Evolutionary conservation across 1,139 yeast genomes (phyloP).

Genomic region (Hansenula sp.): DNA sequence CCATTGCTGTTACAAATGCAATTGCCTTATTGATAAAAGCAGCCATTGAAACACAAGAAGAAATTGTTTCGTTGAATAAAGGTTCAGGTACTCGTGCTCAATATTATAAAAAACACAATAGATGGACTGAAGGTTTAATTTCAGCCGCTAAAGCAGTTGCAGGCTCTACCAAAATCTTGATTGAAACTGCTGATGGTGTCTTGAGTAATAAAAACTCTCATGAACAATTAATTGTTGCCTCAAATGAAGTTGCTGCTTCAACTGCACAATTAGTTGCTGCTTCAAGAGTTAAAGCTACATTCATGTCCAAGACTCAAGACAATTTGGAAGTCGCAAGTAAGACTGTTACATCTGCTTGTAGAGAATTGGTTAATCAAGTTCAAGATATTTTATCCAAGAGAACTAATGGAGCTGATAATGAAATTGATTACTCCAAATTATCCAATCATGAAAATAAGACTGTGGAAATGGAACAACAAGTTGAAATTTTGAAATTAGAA

Average conservation of each 20-base stretch:
- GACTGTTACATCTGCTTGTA: constrained; percentile 71
- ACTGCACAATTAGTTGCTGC: constrained; percentile 94
- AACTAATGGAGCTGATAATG: constrained; percentile 30
- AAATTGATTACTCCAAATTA: constrained; percentile 63
- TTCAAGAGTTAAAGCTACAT: constrained; percentile 79
- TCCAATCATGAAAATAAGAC: constrained; percentile 83
- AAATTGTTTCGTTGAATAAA: constrained; percentile 69
- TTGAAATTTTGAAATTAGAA: constrained; percentile 79
- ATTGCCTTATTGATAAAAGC: constrained; percentile 68
- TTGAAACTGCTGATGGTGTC: constrained; percentile 84
- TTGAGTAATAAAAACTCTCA: constrained; percentile 58
- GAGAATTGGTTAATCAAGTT: constrained; percentile 64
- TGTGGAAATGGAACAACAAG: constrained; percentile 91
- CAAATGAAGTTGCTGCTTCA: constrained; percentile 89
- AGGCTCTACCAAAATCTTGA: constrained; percentile 72
- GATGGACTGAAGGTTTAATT: constrained; percentile 93
- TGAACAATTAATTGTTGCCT: constrained; percentile 85
- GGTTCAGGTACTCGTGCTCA: constrained; percentile 68
- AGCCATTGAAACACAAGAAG: constrained; percentile 79
- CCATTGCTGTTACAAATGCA: constrained; percentile 78
- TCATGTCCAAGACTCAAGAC: constrained; percentile 75
- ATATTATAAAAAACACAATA: constrained; percentile 80
- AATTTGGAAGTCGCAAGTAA: constrained; percentile 65
- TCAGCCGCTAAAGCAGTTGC: constrained; percentile 92
- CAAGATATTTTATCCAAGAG: constrained; percentile 49